Percentiles rank a stretch among this genome's conserved stretches.
Evolutionary conservation across 768 basidiomycete species (phyloP).

Genomic region (Tubosaeta brunneosetosa): DNA sequence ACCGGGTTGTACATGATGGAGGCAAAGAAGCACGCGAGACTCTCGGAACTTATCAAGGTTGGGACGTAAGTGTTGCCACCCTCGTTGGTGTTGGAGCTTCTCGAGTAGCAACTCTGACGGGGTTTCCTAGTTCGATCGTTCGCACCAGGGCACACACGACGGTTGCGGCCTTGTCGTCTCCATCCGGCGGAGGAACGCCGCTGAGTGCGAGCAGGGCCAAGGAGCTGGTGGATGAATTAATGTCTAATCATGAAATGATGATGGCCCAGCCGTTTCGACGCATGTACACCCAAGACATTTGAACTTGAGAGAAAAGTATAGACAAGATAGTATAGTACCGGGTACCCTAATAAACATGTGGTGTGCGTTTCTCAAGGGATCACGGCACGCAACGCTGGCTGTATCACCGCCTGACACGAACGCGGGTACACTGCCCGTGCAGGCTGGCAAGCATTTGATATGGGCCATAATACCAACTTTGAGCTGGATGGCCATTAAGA

Average conservation of each 20-base stretch:
- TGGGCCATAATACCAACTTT: neutral
- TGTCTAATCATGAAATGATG: constrained; percentile 4
- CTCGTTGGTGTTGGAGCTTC: neutral
- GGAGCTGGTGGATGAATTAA: constrained; percentile 51
- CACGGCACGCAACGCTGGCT: neutral
- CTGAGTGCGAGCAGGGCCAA: constrained; percentile 62
- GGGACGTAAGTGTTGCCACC: constrained; percentile 42
- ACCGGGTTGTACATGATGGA: constrained; percentile 56
- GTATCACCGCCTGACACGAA: neutral
- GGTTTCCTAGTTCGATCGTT: constrained; percentile 27
- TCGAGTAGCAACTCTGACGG: neutral
- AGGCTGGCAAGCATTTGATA: neutral
- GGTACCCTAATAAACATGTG: constrained; percentile 11
- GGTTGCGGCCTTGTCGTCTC: constrained; percentile 15
- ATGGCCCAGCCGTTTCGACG: neutral
- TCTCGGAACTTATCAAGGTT: constrained; percentile 49
- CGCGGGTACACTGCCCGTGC: neutral
- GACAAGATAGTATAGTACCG: neutral
- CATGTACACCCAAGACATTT: neutral
- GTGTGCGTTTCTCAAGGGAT: neutral
- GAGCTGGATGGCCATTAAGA: neutral
- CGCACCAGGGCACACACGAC: constrained; percentile 36
- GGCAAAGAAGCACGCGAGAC: constrained; percentile 46
- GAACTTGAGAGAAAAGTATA: neutral
- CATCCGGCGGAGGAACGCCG: constrained; percentile 15